Evolutionary conservation across 805 yeast species (phyloP).

Genomic region (Wickerhamiella australiensis): DNA sequence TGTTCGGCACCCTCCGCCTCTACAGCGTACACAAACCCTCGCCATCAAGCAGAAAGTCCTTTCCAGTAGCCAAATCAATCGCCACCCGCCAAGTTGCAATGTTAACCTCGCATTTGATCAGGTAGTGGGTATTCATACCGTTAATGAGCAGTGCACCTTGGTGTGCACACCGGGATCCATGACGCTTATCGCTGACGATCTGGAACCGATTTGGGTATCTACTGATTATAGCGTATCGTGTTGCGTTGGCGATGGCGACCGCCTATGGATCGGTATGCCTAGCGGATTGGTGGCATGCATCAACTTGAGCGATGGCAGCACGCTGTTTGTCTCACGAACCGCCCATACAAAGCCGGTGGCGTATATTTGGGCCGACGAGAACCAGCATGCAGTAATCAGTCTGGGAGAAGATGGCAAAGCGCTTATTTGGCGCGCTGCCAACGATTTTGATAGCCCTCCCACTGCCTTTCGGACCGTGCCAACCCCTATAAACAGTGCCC

Average conservation of each 20-base stretch:
- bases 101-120: neutral
- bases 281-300: constrained; percentile 2
- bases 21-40: neutral
- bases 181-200: neutral
- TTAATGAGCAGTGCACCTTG: neutral
- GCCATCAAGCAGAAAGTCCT: neutral
- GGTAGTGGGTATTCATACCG: neutral
- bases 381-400: neutral
- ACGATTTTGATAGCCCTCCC: neutral
- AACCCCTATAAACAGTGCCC: neutral
- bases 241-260: neutral
- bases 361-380: neutral
- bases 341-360: neutral
- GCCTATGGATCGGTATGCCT: constrained; percentile 2
- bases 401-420: constrained; percentile 4
- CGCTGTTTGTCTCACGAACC: neutral
- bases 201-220: neutral
- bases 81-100: constrained; percentile 1
- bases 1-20: neutral
- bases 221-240: neutral
- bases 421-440: neutral
- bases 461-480: neutral
- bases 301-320: neutral
- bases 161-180: neutral
- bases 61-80: neutral